phyloP scores from a whole-genome alignment of 352 stramenopile species.

The Globisporangium okanoganense region DNA sequence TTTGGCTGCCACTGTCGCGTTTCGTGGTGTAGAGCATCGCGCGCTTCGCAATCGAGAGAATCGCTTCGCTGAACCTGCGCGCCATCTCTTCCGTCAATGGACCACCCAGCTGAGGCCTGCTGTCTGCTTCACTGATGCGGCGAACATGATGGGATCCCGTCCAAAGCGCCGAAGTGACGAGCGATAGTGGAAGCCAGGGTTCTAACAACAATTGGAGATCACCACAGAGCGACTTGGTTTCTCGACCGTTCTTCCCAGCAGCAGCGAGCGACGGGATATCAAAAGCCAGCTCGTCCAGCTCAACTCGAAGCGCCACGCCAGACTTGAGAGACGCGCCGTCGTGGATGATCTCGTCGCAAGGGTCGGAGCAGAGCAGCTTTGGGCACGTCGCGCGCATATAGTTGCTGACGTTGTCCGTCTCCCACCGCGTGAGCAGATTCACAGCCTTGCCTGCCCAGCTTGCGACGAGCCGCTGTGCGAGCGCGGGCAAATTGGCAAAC shows the following conservation, averaged over 20 bases:
- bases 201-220: conserved; percentile 1
- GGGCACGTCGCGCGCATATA: conserved; percentile 67
- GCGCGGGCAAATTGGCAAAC: conserved; percentile 71
- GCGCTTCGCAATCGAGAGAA: conserved; percentile 56
- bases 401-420: conserved; percentile 77
- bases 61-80: conserved; percentile 57
- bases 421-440: conserved; percentile 67
- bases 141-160: conserved; percentile 16
- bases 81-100: conserved; percentile 61
- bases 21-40: conserved; percentile 46
- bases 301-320: conserved; percentile 60
- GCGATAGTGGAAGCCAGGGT: conserved; percentile 7
- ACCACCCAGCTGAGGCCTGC: conserved; percentile 42
- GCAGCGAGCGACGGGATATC: conserved; percentile 17
- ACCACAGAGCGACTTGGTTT: conserved; percentile 10
- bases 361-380: conserved; percentile 82
- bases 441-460: conserved; percentile 67
- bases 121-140: conserved; percentile 54
- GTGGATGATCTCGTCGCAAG: conserved; percentile 79
- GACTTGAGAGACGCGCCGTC: conserved; percentile 82
- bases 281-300: conserved; percentile 49
- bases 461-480: conserved; percentile 75
- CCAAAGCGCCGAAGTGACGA: conserved; percentile 7
- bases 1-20: conserved; percentile 17
- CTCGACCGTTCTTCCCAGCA: background rate